phyloP scores from a whole-genome alignment of 768 basidiomycete genomes.

The Termitomyces sp. region DNA sequence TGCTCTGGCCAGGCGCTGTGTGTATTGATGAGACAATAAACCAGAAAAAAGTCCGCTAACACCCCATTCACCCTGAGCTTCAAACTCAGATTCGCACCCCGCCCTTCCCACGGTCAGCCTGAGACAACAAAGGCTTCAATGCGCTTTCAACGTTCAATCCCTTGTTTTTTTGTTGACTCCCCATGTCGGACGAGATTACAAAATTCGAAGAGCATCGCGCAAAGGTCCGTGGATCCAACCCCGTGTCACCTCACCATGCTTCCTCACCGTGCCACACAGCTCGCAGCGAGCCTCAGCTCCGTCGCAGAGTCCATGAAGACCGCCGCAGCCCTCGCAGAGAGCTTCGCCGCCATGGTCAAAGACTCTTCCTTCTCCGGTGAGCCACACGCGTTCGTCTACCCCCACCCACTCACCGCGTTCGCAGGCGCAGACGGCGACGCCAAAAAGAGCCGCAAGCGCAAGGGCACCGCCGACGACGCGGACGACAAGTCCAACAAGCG shows the following conservation, averaged over 20 bases:
- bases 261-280: slow-evolving; percentile 33
- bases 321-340: slow-evolving; percentile 57
- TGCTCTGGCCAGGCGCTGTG: slow-evolving; percentile 17
- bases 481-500: slow-evolving; percentile 45
- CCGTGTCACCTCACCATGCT: neutral
- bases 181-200: slow-evolving; percentile 24
- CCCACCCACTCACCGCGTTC: slow-evolving; percentile 13
- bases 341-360: slow-evolving; percentile 49
- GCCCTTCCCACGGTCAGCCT: slow-evolving; percentile 34
- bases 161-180: slow-evolving; percentile 11
- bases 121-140: slow-evolving; percentile 14
- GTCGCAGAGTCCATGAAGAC: slow-evolving; percentile 65
- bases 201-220: slow-evolving; percentile 28
- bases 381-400: neutral
- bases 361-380: slow-evolving; percentile 19
- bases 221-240: slow-evolving; percentile 26
- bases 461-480: slow-evolving; percentile 37
- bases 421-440: slow-evolving; percentile 18
- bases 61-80: slow-evolving; percentile 23
- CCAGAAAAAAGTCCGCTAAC: neutral
- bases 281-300: slow-evolving; percentile 48
- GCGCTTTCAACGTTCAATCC: slow-evolving; percentile 5
- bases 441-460: slow-evolving; percentile 48
- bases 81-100: slow-evolving; percentile 28
- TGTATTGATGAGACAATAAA: slow-evolving; percentile 14